phyloP scores from a whole-genome alignment of 164 flowering plant genomes.

The Sextonia rubra region DNA sequence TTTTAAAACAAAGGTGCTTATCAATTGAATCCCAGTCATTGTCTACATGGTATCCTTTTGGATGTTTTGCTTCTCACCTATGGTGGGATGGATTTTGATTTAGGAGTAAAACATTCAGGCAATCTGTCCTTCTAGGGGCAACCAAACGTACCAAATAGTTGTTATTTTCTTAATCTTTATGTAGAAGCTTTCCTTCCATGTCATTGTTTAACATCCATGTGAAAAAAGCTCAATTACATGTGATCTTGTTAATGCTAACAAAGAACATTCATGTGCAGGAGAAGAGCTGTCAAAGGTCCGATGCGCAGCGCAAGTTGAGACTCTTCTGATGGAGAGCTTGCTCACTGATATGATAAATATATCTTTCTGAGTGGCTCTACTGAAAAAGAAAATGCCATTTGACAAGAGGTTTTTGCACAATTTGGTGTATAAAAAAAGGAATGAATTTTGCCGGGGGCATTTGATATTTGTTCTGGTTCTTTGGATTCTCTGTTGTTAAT shows the following conservation, averaged over 20 bases:
- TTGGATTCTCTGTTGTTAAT: background rate
- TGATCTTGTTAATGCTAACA: background rate
- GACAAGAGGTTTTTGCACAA: background rate
- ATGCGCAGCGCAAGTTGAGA: conserved; percentile 30
- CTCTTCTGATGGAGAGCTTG: conserved; percentile 58
- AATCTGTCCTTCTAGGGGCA: background rate
- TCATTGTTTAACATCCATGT: background rate
- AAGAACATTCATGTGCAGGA: background rate
- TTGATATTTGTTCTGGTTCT: background rate
- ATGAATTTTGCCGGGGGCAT: background rate
- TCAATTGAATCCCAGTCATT: too few species aligned
- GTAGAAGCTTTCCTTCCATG: background rate
- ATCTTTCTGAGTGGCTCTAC: conserved; percentile 24
- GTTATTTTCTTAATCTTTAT: background rate
- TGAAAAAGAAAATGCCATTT: background rate
- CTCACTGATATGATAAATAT: conserved; percentile 57
- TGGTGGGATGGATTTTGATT: too few species aligned
- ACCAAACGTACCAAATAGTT: background rate
- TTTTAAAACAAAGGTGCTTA: too few species aligned
- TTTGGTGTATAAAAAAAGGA: background rate
- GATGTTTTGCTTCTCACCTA: too few species aligned
- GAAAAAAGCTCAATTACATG: background rate
- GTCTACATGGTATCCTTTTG: too few species aligned
- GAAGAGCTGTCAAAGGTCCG: background rate
- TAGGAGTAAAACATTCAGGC: background rate